These are phyloP conservation scores for Drechslerella stenobrocha DNA, from an alignment of 2,329 filamentous ascomycete genomes.

Conservation along the genomic window DNA sequence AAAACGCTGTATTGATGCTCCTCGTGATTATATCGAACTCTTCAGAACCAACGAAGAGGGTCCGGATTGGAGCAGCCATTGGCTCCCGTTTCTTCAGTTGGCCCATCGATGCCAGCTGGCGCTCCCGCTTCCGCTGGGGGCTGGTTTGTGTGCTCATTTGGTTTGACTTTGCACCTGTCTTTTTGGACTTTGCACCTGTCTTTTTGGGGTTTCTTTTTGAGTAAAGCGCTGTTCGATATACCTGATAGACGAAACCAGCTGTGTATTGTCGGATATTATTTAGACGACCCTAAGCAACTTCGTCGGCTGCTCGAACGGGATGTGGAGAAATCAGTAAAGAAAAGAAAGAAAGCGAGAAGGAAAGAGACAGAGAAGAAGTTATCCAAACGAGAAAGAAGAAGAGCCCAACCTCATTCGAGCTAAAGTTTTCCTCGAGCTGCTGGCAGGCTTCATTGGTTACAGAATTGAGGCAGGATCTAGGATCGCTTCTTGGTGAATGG, in stretches of 20 bases:
- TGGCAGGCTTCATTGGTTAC: conserved; percentile 16
- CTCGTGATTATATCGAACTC: conserved; percentile 35
- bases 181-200: background rate
- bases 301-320: background rate
- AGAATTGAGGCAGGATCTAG: conserved; percentile 5
- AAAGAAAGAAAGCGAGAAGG: conserved; percentile 8
- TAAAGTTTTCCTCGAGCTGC: conserved; percentile 3
- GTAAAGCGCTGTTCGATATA: no score
- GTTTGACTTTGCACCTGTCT: background rate
- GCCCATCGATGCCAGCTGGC: background rate
- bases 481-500: no score
- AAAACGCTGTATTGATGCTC: background rate
- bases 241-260: background rate
- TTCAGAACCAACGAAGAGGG: conserved; percentile 26
- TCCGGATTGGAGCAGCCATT: conserved; percentile 16
- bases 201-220: no score
- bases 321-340: conserved; percentile 7
- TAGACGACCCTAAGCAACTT: conserved; percentile 10
- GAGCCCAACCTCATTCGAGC: conserved; percentile 7
- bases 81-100: conserved; percentile 12
- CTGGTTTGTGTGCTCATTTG: conserved; percentile 11
- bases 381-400: conserved; percentile 14
- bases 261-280: conserved; percentile 16
- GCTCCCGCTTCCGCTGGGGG: conserved; percentile 1
- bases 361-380: conserved; percentile 12